A percentile compares a stretch with the other conserved stretches of the same genome.
Conservation (phyloP, 805 yeast genomes). For the Saitoella complicata region DNA sequence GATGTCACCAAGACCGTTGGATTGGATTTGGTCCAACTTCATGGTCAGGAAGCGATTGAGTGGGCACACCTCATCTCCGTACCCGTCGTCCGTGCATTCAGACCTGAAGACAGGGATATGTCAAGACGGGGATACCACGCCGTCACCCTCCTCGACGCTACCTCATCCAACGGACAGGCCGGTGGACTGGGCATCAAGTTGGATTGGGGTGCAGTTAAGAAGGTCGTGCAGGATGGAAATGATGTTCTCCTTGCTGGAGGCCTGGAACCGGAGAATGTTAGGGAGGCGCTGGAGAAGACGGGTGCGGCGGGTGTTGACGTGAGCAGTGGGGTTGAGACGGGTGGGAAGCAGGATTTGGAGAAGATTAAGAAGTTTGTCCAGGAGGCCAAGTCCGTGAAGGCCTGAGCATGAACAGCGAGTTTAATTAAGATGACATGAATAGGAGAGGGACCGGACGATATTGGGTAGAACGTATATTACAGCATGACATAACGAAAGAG, state of each 20-base stretch:
- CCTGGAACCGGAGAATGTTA: slow-evolving; percentile 56
- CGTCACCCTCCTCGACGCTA: slow-evolving; percentile 65
- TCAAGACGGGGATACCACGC: slow-evolving; percentile 27
- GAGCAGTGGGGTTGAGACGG: slow-evolving; percentile 81
- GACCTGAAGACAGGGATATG: slow-evolving; percentile 32
- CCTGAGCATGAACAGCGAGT: no score
- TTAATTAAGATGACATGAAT: no score
- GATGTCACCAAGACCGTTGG: slow-evolving; percentile 26
- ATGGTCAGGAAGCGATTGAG: slow-evolving; percentile 52
- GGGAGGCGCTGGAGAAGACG: slow-evolving; percentile 28
- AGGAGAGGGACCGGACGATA: no score
- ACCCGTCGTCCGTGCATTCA: slow-evolving; percentile 62
- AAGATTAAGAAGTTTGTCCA: slow-evolving; percentile 47
- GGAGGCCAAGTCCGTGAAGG: slow-evolving; percentile 20
- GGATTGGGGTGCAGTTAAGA: slow-evolving; percentile 45
- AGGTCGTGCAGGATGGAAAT: slow-evolving; percentile 53
- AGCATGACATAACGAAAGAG: no score
- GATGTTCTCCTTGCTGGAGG: slow-evolving; percentile 71
- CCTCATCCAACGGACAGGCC: slow-evolving; percentile 22
- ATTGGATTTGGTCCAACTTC: slow-evolving; percentile 74
- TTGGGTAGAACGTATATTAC: no score
- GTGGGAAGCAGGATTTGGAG: slow-evolving; percentile 51
- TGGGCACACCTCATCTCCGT: slow-evolving; percentile 26
- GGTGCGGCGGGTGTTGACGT: slow-evolving; percentile 88
- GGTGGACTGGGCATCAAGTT: slow-evolving; percentile 86